These are phyloP conservation scores for Diaporthe capsici DNA, from an alignment of 2,329 filamentous ascomycete species.

Conservation along the genomic window DNA sequence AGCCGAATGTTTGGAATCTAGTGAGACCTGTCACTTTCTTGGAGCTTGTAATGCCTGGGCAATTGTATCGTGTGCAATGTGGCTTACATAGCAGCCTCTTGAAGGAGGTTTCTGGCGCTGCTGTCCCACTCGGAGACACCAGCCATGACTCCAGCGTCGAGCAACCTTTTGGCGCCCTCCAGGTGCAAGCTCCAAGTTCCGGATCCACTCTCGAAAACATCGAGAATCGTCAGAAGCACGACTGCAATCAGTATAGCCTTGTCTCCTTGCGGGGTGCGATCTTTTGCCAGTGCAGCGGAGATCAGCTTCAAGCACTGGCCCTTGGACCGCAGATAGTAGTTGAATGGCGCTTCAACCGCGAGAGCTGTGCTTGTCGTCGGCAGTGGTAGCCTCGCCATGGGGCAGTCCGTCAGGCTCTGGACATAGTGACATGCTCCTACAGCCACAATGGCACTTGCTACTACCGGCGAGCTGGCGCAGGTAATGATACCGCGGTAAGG, in stretches of 20 bases:
- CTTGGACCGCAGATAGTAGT: conserved; percentile 13
- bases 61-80: not conserved
- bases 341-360: not conserved
- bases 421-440: conserved; percentile 3
- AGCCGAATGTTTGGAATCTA: conserved; percentile 10
- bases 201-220: not conserved
- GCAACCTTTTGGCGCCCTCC: not conserved
- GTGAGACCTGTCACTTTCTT: not conserved
- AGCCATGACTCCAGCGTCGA: not conserved
- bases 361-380: not conserved
- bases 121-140: not conserved
- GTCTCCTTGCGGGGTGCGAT: not conserved
- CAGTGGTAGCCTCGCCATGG: not conserved
- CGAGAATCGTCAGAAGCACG: not conserved
- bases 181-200: not conserved
- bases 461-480: conserved; percentile 3
- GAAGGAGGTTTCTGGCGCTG: not conserved
- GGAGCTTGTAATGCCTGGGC: not conserved
- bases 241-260: not conserved
- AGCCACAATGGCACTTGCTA: not conserved
- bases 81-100: conserved; percentile 3
- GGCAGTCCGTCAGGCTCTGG: not conserved
- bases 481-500: not conserved
- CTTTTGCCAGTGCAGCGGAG: not conserved
- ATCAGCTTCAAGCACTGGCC: conserved; percentile 9